Percentiles rank a stretch among this genome's conserved stretches.
phyloP scores from a whole-genome alignment of 208 protist species.

The Trypanosoma theileri region DNA sequence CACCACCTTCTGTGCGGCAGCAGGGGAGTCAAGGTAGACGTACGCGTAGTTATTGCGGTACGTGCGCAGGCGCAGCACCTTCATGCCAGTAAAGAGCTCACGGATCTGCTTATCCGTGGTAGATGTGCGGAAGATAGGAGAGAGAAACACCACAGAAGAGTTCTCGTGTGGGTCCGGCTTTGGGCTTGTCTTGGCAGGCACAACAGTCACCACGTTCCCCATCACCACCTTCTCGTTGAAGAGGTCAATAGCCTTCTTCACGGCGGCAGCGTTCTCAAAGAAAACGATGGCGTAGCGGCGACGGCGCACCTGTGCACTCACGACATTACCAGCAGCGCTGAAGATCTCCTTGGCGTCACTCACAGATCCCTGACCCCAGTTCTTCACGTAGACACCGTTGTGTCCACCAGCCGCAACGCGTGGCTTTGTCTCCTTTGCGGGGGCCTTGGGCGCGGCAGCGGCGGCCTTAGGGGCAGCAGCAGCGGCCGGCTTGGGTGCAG shows the following conservation, averaged over 20 bases:
- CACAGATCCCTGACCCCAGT: slow-evolving; percentile 76
- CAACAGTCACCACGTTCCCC: slow-evolving; percentile 62
- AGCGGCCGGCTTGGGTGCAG: slow-evolving; percentile 35
- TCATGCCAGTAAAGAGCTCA: slow-evolving; percentile 69
- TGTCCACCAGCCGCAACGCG: slow-evolving; percentile 38
- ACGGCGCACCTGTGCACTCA: slow-evolving; percentile 62
- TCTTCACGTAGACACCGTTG: slow-evolving; percentile 88
- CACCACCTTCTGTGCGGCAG: slow-evolving; percentile 64
- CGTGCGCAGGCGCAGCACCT: slow-evolving; percentile 71
- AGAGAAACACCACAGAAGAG: slow-evolving; percentile 76
- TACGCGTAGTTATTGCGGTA: slow-evolving; percentile 85
- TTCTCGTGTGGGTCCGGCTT: slow-evolving; percentile 73
- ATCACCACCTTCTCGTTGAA: slow-evolving; percentile 86
- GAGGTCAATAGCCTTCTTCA: slow-evolving; percentile 86
- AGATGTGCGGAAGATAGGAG: slow-evolving; percentile 78
- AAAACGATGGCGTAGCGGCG: slow-evolving; percentile 81
- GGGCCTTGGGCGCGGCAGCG: slow-evolving; percentile 23
- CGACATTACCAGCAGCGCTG: slow-evolving; percentile 58
- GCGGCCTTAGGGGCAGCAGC: slow-evolving; percentile 35
- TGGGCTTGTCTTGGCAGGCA: slow-evolving; percentile 69
- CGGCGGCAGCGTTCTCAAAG: slow-evolving; percentile 76
- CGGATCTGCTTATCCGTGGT: slow-evolving; percentile 65
- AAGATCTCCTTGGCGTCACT: slow-evolving; percentile 60
- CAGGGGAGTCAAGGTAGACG: slow-evolving; percentile 75
- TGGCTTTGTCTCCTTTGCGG: slow-evolving; percentile 27